Evolutionary conservation across 257 asterid genomes (phyloP), one percentile per base, ranked within the genome.

Genomic region (Solanum ossicruentum): DNA sequence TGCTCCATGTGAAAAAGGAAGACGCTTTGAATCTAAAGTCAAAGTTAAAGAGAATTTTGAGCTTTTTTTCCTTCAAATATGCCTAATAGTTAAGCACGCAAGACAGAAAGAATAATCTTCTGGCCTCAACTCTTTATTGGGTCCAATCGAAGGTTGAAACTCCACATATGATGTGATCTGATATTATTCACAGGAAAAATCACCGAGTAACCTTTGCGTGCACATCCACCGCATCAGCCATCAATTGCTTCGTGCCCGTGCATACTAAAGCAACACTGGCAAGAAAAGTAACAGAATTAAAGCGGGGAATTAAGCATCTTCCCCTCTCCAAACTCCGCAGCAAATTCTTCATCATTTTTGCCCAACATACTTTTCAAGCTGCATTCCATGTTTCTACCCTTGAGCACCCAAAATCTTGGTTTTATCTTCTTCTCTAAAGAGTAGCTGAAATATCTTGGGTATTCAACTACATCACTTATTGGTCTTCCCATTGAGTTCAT

Each of bases 381-480:
- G 85, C 90, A 85, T 28, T 93, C 93, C 12, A 89, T 47, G 78
- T 91, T 92, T 88, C 92, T 92, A 79, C 93, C 56, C 87, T 90
- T 95, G 85, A 96, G 86, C 87, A 90, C 90, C 91, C 92, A 92
- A 81, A 88, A 94, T 85, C 99, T 92, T 26, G 98, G 98, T 89
- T 92, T 96, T 88, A 96, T 96, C 93, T 88, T 93, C 95, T 91
- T 96, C 92, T 95, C 98, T 89, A 96, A 85, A 10, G 99, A 95
- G 93, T 96, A 95, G 92, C 98, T 95, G 88, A 96, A 94, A 85
- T 95, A 96, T 86, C 99, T 92, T 5, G 99, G 99, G 86, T 96
- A 96, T 23, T 89, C 98, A 1, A 95, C 97, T 85, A 95, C 93
- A 1, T 93, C 95, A 0, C 88, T 89, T 43, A 93, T 65, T 39